These are phyloP conservation scores for Yamadazyma phyllophila DNA, from an alignment of 805 yeast genomes.

Conservation along the genomic window DNA sequence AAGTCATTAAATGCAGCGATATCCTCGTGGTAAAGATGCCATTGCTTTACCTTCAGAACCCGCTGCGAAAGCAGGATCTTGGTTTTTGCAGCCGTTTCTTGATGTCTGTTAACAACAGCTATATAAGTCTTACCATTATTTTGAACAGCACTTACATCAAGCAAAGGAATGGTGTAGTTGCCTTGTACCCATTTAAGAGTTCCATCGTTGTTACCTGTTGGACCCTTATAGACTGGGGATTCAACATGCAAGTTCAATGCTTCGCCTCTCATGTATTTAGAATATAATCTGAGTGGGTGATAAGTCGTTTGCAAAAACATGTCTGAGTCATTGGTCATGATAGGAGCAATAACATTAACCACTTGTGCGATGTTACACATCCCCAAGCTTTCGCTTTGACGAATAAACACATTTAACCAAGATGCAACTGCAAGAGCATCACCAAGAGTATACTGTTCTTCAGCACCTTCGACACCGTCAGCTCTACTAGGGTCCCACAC, in stretches of 20 bases:
- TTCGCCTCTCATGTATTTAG: slow-evolving; percentile 30
- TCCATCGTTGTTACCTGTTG: slow-evolving; percentile 19
- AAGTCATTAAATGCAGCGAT: slow-evolving; percentile 25
- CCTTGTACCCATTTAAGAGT: slow-evolving; percentile 20
- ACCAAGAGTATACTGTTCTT: slow-evolving; percentile 26
- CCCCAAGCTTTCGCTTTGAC: slow-evolving; percentile 27
- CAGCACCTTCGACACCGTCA: slow-evolving; percentile 28
- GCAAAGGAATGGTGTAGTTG: slow-evolving; percentile 18
- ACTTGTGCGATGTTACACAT: slow-evolving; percentile 35
- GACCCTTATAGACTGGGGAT: slow-evolving; percentile 24
- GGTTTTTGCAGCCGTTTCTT: slow-evolving; percentile 20
- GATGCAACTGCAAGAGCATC: slow-evolving; percentile 34
- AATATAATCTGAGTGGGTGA: slow-evolving; percentile 24
- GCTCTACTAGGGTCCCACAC: slow-evolving; percentile 35
- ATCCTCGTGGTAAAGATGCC: slow-evolving; percentile 27
- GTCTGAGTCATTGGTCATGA: slow-evolving; percentile 24
- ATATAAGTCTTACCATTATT: slow-evolving; percentile 21
- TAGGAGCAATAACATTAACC: slow-evolving; percentile 36
- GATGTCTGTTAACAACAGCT: slow-evolving; percentile 27
- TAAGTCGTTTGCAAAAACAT: slow-evolving; percentile 29
- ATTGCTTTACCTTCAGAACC: slow-evolving; percentile 14
- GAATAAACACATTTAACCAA: slow-evolving; percentile 32
- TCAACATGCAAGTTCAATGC: slow-evolving; percentile 27
- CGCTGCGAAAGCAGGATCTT: slow-evolving; percentile 17
- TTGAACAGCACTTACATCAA: slow-evolving; percentile 24